A percentile compares a stretch with the other conserved stretches of the same genome.
phyloP scores from a whole-genome alignment of 208 protist genomes.

The Lotmaria passim region DNA sequence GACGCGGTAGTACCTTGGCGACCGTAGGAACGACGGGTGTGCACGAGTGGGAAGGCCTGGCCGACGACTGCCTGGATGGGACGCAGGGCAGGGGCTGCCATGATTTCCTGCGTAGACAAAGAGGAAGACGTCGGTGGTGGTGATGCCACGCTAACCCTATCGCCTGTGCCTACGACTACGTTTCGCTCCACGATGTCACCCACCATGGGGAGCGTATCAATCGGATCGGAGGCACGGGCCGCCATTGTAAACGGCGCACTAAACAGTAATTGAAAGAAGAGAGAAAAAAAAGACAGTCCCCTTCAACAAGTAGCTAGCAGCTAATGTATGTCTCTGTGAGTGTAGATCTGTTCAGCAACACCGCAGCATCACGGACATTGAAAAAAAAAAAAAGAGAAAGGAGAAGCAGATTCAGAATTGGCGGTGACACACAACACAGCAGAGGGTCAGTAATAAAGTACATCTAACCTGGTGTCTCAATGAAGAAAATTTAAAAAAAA shows the following conservation, averaged over 20 bases:
- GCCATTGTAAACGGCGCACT: slow-evolving; percentile 6
- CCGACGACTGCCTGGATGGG: slow-evolving; percentile 53
- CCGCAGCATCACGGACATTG: background rate
- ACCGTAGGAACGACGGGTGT: slow-evolving; percentile 36
- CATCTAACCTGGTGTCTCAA: no score
- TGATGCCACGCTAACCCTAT: background rate
- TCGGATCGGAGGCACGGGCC: background rate
- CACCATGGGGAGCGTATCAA: slow-evolving; percentile 24
- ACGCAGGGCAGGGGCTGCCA: slow-evolving; percentile 31
- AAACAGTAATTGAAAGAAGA: slow-evolving; percentile 6
- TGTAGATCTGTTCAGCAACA: background rate
- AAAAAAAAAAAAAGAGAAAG: background rate
- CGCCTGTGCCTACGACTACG: background rate
- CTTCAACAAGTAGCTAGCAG: background rate
- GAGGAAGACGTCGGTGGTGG: background rate
- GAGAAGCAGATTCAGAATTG: slow-evolving; percentile 1
- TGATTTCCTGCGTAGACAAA: no score
- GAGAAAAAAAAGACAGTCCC: background rate
- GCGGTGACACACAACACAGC: no score
- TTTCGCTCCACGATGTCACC: slow-evolving; percentile 48
- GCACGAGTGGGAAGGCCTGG: slow-evolving; percentile 36
- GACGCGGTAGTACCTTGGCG: background rate
- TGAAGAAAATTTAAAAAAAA: no score
- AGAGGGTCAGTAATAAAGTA: no score
- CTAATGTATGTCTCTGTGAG: slow-evolving; percentile 1